Conservation (phyloP, 2,329 filamentous ascomycete genomes). For the Penicillium sp. region DNA sequence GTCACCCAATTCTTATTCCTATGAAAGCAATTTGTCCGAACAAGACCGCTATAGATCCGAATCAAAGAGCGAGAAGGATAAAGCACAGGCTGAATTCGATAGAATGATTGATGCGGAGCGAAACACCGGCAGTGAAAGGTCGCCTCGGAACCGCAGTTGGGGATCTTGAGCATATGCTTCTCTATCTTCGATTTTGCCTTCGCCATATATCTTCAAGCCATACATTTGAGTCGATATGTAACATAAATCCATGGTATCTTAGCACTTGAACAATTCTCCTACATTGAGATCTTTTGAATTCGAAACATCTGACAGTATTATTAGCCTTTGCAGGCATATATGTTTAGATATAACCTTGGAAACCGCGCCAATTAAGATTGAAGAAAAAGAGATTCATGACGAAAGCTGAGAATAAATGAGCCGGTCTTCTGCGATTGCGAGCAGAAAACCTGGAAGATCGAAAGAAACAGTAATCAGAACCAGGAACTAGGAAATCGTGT, state of each 20-base stretch:
- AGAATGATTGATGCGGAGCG: slow-evolving; percentile 45
- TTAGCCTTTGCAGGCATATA: slow-evolving; percentile 24
- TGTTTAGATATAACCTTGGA: slow-evolving; percentile 6
- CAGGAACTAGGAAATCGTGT: not conserved
- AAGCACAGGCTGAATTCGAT: slow-evolving; percentile 48
- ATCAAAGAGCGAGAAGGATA: slow-evolving; percentile 34
- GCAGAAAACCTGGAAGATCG: not conserved
- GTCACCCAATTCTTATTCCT: not conserved
- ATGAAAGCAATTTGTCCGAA: not conserved
- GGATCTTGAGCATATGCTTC: slow-evolving; percentile 1
- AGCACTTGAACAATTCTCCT: not conserved
- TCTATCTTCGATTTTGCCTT: not conserved
- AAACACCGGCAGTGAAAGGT: slow-evolving; percentile 22
- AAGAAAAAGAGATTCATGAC: not conserved
- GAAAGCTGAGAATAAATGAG: not conserved
- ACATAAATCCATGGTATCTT: not conserved
- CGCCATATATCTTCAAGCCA: not conserved
- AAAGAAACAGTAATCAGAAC: not conserved
- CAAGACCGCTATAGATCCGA: slow-evolving; percentile 20
- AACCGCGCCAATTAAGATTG: not conserved
- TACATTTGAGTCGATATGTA: not conserved
- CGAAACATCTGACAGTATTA: slow-evolving; percentile 9
- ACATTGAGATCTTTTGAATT: slow-evolving; percentile 1
- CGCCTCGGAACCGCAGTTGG: slow-evolving; percentile 19
- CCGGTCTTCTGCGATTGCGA: slow-evolving; percentile 7